Evolutionary conservation across 2,329 filamentous ascomycete genomes (phyloP).

Genomic region (Penicillium polonicum): DNA sequence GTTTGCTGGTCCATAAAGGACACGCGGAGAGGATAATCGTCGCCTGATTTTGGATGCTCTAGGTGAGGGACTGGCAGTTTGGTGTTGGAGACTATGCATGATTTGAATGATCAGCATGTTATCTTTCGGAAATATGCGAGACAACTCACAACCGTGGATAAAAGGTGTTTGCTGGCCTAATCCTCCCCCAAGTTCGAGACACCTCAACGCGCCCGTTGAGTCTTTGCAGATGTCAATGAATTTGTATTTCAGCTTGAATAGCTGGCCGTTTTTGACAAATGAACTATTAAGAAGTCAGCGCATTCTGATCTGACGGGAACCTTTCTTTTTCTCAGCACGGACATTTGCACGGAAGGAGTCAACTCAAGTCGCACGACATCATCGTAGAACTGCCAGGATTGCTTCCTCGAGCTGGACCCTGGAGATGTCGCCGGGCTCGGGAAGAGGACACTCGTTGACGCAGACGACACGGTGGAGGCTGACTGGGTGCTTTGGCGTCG

Average conservation of each 20-base stretch:
- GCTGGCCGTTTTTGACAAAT: conserved; percentile 39
- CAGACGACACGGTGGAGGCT: conserved; percentile 32
- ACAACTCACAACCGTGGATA: conserved; percentile 40
- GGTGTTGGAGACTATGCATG: conserved; percentile 34
- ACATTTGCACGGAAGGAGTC: conserved; percentile 37
- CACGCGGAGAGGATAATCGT: conserved; percentile 37
- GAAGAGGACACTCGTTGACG: conserved; percentile 32
- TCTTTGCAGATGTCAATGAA: conserved; percentile 44
- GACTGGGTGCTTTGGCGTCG: conserved; percentile 31
- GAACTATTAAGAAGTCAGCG: conserved; percentile 28
- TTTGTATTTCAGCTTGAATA: conserved; percentile 43
- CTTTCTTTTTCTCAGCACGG: conserved; percentile 8
- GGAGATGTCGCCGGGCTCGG: conserved; percentile 31
- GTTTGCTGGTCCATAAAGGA: conserved; percentile 47
- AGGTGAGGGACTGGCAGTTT: conserved; percentile 44
- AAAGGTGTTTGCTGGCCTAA: conserved; percentile 38
- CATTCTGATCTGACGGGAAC: neutral
- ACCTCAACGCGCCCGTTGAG: conserved; percentile 35
- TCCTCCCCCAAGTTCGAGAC: conserved; percentile 40
- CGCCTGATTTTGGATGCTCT: conserved; percentile 41
- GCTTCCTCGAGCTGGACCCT: conserved; percentile 30
- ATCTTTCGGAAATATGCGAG: neutral
- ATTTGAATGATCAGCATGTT: neutral
- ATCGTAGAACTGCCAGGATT: conserved; percentile 32
- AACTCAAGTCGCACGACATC: conserved; percentile 33